phyloP scores from a whole-genome alignment of 163 green algal genomes.

The Prototheca wickerhamii region DNA sequence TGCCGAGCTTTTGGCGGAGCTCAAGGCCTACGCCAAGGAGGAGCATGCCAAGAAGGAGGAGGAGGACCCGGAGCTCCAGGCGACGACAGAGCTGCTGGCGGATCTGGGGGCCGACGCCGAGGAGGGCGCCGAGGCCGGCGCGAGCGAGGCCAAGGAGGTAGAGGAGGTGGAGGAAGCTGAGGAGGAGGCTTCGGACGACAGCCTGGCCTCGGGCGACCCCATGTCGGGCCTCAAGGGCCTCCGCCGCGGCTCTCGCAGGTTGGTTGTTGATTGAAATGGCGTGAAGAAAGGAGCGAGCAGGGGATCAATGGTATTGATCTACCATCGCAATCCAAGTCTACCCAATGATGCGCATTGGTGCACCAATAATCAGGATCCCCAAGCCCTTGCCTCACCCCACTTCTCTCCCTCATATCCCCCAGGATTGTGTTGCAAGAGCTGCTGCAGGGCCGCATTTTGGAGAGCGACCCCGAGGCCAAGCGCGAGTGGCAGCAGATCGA shows the following conservation, averaged over 20 bases:
- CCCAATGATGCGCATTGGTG: no score
- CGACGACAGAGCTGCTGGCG: no score
- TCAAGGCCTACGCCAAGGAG: no score
- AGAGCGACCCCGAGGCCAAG: conserved; percentile 18
- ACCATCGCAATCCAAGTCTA: no score
- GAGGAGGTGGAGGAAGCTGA: background rate
- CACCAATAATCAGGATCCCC: no score
- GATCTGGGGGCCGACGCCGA: no score
- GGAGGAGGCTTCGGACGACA: background rate
- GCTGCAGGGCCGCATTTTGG: conserved; percentile 27
- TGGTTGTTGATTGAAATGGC: no score
- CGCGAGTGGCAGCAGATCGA: conserved; percentile 26
- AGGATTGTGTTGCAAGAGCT: conserved; percentile 22
- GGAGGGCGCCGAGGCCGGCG: background rate
- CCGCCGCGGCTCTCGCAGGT: conserved; percentile 8
- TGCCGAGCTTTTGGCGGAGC: no score
- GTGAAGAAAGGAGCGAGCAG: no score
- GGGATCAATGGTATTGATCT: no score
- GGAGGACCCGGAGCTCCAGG: no score
- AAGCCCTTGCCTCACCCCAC: background rate
- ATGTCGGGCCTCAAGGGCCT: conserved; percentile 17
- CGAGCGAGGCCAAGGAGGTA: background rate
- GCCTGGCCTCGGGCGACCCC: background rate
- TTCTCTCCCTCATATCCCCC: background rate
- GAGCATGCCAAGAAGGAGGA: no score